These are phyloP conservation scores for Aspergillus leporis DNA, from an alignment of 495 filamentous ascomycete genomes.

Conservation along the genomic window DNA sequence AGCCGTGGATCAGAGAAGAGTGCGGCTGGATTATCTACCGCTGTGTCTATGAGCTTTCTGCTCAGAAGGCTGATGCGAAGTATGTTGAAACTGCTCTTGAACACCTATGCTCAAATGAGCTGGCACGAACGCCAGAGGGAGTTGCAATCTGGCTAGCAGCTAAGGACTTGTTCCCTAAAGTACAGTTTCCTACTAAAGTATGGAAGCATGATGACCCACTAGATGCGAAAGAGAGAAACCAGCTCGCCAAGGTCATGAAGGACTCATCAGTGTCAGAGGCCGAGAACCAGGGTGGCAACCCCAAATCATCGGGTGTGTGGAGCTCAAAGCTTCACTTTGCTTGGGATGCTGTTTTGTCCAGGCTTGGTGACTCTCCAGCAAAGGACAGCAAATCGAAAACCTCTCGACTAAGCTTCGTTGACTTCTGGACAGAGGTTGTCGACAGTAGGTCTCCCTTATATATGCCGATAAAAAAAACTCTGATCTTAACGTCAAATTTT, in stretches of 20 bases:
- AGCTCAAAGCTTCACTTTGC: slow-evolving; percentile 82
- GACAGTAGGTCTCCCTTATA: slow-evolving; percentile 62
- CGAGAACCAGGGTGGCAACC: slow-evolving; percentile 41
- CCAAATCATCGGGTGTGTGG: slow-evolving; percentile 70
- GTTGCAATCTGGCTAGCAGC: slow-evolving; percentile 83
- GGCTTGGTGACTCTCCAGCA: slow-evolving; percentile 32
- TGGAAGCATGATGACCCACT: slow-evolving; percentile 77
- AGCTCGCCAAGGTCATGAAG: slow-evolving; percentile 74
- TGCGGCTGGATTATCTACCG: slow-evolving; percentile 71
- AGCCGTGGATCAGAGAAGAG: slow-evolving; percentile 86
- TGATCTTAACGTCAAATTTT: slow-evolving; percentile 11
- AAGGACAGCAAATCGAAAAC: slow-evolving; percentile 37
- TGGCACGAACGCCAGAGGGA: slow-evolving; percentile 79
- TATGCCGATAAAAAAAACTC: not conserved
- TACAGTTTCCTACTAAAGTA: slow-evolving; percentile 62
- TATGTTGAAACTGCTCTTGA: slow-evolving; percentile 63
- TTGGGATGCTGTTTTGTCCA: slow-evolving; percentile 73
- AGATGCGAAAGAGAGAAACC: slow-evolving; percentile 56
- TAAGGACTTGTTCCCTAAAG: slow-evolving; percentile 60
- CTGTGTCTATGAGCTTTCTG: slow-evolving; percentile 43
- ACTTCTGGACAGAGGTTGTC: slow-evolving; percentile 88
- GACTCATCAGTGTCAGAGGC: slow-evolving; percentile 60
- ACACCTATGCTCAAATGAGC: slow-evolving; percentile 58
- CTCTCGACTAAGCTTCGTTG: slow-evolving; percentile 55
- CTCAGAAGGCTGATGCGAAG: slow-evolving; percentile 36